Evolutionary conservation across 169 alveolate genomes (phyloP), one percentile per base, ranked within the genome.

Genomic region (Plasmodium vivax): DNA sequence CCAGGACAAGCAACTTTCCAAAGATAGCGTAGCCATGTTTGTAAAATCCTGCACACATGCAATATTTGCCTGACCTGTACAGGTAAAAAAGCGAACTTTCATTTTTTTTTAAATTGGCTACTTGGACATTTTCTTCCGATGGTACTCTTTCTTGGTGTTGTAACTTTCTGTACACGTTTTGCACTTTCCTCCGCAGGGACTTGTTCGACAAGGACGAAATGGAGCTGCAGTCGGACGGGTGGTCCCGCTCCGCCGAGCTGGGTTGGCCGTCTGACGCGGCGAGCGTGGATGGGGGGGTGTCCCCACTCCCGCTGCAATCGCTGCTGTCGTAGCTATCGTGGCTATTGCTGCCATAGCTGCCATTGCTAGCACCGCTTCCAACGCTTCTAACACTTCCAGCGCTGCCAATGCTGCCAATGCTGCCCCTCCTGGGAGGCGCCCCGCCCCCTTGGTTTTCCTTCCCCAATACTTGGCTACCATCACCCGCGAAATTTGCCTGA

Each of bases 141-240:
- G 71, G 3, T 90, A 45, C 34, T 38, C 12, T 90, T 38, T 90
- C 94, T 62, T 38, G 56, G 51, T 90, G 51, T 10, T 79, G 54
- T 75, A 90, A 43, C 43, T 74, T 80, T 43, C 36, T 54, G 51
- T 90, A 90, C 12, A 41, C 38, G 38, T 80, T 41, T 58, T 41
- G 30, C 30, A 90, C 10, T 32, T 54, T 74, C 72, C 82, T 80
- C 80, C 72, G 82, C 41, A 90, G 27, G 12, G 94, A 80, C 36
- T 80, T 80, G 73, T 80, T 90, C 54, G 94, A 90, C 51, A 90
- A 10, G 23, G 94, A 80, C 19, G 94, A 90, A 90, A 90, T 3
- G 19, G 90, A 90, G 62, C 38, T 43, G 62, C 54, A 14, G 14
- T 80, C 47, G n/a, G 54, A 38, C 27, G 12, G 36, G 38, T 34